Evolutionary conservation across 768 basidiomycete species (phyloP).

Genomic region (Auriscalpium microsporum): DNA sequence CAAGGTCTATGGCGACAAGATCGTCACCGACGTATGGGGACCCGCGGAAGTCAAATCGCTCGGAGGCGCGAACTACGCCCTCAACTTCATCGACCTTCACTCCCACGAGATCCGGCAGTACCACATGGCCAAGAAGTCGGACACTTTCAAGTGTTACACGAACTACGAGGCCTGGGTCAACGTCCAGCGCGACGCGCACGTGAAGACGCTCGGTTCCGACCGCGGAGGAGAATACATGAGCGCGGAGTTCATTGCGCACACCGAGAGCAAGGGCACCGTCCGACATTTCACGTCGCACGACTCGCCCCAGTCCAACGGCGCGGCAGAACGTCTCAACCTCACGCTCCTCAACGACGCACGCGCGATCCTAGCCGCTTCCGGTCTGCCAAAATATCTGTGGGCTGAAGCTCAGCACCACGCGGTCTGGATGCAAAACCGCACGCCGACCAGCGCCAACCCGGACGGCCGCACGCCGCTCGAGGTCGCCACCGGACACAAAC

Average conservation of each 20-base stretch:
- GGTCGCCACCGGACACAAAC: constrained; percentile 16
- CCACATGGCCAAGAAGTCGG: not conserved
- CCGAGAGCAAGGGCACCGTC: not conserved
- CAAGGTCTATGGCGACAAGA: no score
- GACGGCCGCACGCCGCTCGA: constrained; percentile 21
- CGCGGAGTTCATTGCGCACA: not conserved
- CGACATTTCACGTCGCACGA: not conserved
- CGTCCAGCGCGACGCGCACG: not conserved
- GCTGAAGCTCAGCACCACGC: constrained; percentile 16
- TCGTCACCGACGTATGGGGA: no score
- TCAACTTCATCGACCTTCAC: no score
- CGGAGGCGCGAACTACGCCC: no score
- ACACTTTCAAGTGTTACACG: not conserved
- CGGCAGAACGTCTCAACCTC: not conserved
- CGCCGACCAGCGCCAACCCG: constrained; percentile 4
- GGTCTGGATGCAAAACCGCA: constrained; percentile 17
- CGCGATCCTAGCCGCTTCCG: not conserved
- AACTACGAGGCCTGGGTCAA: not conserved
- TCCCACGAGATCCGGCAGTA: no score
- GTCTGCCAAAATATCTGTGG: constrained; percentile 20
- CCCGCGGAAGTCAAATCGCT: no score
- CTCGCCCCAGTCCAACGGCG: not conserved
- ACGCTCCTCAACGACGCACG: not conserved
- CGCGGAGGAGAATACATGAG: not conserved
- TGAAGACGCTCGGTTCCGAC: not conserved